Base-by-base conservation (phyloP, 2,329 filamentous ascomycete genomes). In the Aspergillus fijiensis region DNA sequence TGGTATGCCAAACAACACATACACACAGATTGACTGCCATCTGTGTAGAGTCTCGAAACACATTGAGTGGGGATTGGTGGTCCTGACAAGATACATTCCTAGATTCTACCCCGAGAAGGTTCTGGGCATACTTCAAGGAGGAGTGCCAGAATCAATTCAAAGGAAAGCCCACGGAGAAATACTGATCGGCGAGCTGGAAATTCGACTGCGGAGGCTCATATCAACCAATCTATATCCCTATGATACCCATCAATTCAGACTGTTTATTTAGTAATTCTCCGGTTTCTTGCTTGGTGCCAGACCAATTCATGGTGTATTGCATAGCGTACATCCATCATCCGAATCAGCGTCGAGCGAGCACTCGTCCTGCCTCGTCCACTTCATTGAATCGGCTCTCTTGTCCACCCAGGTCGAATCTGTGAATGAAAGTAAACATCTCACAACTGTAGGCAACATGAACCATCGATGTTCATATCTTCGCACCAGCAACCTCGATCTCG, bases 111-210 rank as follows among this genome's bases (percentile, higher is more conserved):
- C 10, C 72, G 16, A 72, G 67, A 25, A 68, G 72, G 47, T 77
- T 79, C 57, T 47, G 76, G 19, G 63, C 70, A 19, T 69, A 76
- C 52, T 79, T 79, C 66, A 77, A 72, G 65, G 76, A 79, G 62
- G 77, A 79, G 59, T 64, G 79, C 51, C 74, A 75, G 65, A 74
- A 76, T 50, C 77, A 78, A 51, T 66, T 77, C 47, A 78, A 76
- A 58, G 74, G 75, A 33, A 74, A 72, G 29, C 70, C 74, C 14
- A 66, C 67, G 33, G 72, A 71, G 48, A 74, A 72, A 55, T 51
- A 64, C 19, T 75, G 53, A 72, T 51, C 31, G 29, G 16, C 16
- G 9, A 16, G 7, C 16, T 45, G 5, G 16, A 19, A n/a, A 9
- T 19, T 7, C 48, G 21, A 27, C 10, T 27, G 10, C 39, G 9